Percentiles rank a stretch among this genome's conserved stretches.
Conservation (phyloP, 2,329 filamentous ascomycete genomes). For the Penicillium sp. region DNA sequence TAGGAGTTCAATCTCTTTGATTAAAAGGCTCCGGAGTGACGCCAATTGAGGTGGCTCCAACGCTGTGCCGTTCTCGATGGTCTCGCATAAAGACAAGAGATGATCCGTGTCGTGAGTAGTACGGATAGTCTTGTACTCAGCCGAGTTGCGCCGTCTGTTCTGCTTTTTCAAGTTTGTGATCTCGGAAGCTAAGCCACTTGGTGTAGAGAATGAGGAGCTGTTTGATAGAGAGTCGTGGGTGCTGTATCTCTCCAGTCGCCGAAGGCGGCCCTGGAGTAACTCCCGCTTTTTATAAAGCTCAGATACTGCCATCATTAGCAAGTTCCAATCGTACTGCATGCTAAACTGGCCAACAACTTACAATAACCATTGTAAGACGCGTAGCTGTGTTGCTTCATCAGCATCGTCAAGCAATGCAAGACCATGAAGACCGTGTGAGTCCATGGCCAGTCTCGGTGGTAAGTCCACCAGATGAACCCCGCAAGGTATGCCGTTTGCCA, state of each 20-base stretch:
- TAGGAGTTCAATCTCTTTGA: constrained; percentile 66
- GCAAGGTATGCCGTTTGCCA: constrained; percentile 70
- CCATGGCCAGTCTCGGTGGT: constrained; percentile 77
- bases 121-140: constrained; percentile 9
- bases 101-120: constrained; percentile 49
- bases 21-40: constrained; percentile 66
- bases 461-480: constrained; percentile 64
- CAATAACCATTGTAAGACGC: constrained; percentile 75
- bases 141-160: constrained; percentile 49
- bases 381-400: constrained; percentile 77
- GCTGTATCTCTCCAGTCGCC: constrained; percentile 11
- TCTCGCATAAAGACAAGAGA: constrained; percentile 61
- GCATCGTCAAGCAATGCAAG: constrained; percentile 70
- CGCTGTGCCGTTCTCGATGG: constrained; percentile 62
- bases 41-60: constrained; percentile 58
- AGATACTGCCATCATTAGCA: constrained; percentile 47
- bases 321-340: background rate
- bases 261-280: constrained; percentile 22
- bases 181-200: constrained; percentile 1
- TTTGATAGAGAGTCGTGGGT: background rate
- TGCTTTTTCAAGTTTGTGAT: constrained; percentile 8
- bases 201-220: background rate
- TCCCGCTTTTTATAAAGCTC: constrained; percentile 57
- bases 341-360: constrained; percentile 26
- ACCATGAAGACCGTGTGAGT: constrained; percentile 74